Evolutionary conservation across 2,329 filamentous ascomycete species (phyloP), one percentile per base, ranked within the genome.

Genomic region (Neonectria faginata): DNA sequence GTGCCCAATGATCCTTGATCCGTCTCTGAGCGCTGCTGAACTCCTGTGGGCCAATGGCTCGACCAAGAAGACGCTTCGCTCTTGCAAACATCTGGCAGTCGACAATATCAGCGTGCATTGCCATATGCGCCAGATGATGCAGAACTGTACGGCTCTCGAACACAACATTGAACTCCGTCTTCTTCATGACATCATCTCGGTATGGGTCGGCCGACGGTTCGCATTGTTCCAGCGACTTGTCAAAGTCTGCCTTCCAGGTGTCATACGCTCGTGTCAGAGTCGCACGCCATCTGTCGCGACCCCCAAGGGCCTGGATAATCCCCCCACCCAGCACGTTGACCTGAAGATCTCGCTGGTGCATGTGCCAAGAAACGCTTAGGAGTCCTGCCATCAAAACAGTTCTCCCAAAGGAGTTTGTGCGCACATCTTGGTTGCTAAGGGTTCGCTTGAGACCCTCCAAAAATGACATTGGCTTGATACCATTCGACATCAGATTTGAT

Each of bases 41-140:
- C 79, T 98, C 96, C 66, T 92, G 89, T 2, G 88, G 84, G 1
- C 92, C 94, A 65, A 98, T 97, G 0, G 91, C 90, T 51, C 95
- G 89, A 22, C 96, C 95, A 4, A 98, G 87, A 2, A 97, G 85
- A 31, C 94, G 87, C 71, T 91, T 92, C 1, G 95, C 93, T 9
- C 94, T 90, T 5, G 95, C 96, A 77, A 96, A 97, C 69, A 98
- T 97, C 79, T 98, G 95, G 74, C 94, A 95, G 77, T 98, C 95
- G n/a, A 97, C 92, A 58, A 98, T 93, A 75, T 98, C 95, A 25
- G 97, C 94, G 75, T 98, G 94, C 87, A 97, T 97, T 3, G 94
- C 93, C 93, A 99, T 97, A 78, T 98, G 96, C 0, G 96, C 96
- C 12, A 99, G 84, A 73, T 97, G 93, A 75, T 98, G 94, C 48